Evolutionary conservation across 805 yeast species (phyloP), one percentile per base, ranked within the genome.

Genomic region (Candida argentea): DNA sequence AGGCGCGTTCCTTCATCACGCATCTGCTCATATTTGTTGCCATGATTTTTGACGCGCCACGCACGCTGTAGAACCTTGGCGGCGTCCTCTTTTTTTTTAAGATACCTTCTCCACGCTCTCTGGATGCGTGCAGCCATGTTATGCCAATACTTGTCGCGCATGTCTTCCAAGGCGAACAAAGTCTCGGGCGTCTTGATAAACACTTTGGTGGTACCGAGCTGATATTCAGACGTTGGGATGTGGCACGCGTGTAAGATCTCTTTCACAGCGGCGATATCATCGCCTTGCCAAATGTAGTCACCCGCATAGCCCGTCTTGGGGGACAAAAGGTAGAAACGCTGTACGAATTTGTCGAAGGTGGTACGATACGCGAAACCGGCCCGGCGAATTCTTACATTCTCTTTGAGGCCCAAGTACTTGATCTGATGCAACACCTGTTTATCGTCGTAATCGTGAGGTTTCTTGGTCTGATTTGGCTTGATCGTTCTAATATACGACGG

Each of bases 351-450:
- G 34, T 91, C 96, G 55, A 86, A 91, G 0, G 95, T 83, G 40
- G 93, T 94, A 57, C 98, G 78, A 48, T 87, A 91, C 1, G 98
- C 98, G 55, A 91, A 91, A 26, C 98, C 98, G 0, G 98, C 97
- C 64, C 98, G 80, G 66, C 98, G 76, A 41, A 91, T 91, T 38
- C 97, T 73, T 28, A 91, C 97, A 54, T 91, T 91, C 55, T 91
- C 98, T 48, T 91, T 91, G 54, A 91, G 65, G 50, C 98, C 98
- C 40, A 91, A 67, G 54, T 91, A 91, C 48, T 91, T 91, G 40
- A 91, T 79, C 61, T 91, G 98, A 55, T 91, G 98, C 40, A 91
- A 64, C 5, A 91, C 98, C 39, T 86, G 94, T 31, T 71, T 74
- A 32, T 75, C 76, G 47, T 87, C 94, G 50, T 83, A 91, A 43